phyloP scores from a whole-genome alignment of 73 alveolate species.

The Paramecium pentaurelia region DNA sequence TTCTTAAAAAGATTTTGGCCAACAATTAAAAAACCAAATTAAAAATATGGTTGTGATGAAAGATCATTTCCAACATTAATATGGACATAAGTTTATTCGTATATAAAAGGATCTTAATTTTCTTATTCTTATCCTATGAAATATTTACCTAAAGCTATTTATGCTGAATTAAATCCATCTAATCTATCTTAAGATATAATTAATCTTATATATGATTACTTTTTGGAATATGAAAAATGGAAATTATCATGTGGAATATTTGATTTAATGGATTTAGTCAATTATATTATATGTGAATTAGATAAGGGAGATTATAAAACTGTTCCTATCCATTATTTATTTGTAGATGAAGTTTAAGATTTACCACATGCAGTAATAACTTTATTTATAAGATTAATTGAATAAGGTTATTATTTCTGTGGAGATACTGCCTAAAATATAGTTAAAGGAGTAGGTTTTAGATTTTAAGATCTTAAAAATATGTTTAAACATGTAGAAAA shows the following conservation, averaged over 20 bases:
- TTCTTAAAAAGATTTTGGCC: constrained; percentile 59
- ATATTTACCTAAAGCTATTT: constrained; percentile 42
- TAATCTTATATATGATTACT: constrained; percentile 46
- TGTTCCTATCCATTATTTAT: constrained; percentile 73
- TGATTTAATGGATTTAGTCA: constrained; percentile 88
- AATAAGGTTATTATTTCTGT: constrained; percentile 74
- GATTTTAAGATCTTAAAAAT: constrained; percentile 75
- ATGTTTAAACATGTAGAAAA: constrained; percentile 48
- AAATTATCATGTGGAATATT: constrained; percentile 65
- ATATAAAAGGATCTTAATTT: constrained; percentile 78
- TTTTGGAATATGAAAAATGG: constrained; percentile 82
- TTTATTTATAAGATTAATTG: constrained; percentile 63
- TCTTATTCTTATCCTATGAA: constrained; percentile 46
- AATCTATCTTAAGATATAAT: neutral
- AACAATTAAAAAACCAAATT: neutral
- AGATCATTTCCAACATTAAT: constrained; percentile 60
- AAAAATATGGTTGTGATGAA: neutral
- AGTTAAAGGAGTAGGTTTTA: constrained; percentile 91
- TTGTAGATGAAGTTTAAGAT: constrained; percentile 91
- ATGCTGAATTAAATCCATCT: neutral
- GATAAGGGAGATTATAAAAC: constrained; percentile 51
- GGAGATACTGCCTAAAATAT: constrained; percentile 93
- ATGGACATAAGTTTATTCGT: constrained; percentile 87
- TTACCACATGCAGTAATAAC: constrained; percentile 72
- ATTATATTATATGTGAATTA: constrained; percentile 64